Percentiles rank a stretch among this genome's conserved stretches.
Evolutionary conservation across 257 asterid species (phyloP).

Genomic region (Perilla frutescens): DNA sequence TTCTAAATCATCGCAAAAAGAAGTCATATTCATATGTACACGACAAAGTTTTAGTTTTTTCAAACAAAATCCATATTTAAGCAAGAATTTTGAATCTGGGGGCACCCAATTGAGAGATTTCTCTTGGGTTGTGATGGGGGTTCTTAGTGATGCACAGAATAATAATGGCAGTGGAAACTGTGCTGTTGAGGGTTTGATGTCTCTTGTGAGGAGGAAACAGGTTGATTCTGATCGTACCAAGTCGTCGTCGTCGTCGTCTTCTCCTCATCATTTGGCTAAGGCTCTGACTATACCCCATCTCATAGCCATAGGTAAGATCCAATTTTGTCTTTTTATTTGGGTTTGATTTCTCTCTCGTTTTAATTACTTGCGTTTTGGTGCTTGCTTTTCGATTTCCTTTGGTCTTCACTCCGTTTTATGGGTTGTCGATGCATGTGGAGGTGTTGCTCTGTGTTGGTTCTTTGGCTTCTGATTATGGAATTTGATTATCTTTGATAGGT

Average conservation of each 20-base stretch:
- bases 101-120: constrained; percentile 27
- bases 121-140: constrained; percentile 48
- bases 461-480: neutral
- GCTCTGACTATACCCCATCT: constrained; percentile 82
- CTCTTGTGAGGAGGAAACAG: constrained; percentile 85
- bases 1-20: constrained; percentile 14
- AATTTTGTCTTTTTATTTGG: neutral
- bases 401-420: neutral
- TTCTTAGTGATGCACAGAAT: constrained; percentile 47
- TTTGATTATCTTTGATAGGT: constrained; percentile 11
- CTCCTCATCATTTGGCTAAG: constrained; percentile 67
- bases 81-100: constrained; percentile 39
- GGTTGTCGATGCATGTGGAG: constrained; percentile 12
- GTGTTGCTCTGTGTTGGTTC: constrained; percentile 8
- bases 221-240: constrained; percentile 70
- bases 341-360: neutral
- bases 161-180: constrained; percentile 47
- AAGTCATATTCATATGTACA: neutral
- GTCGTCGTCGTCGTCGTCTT: constrained; percentile 49
- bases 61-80: neutral
- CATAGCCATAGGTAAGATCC: constrained; percentile 66
- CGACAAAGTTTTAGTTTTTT: neutral
- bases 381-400: constrained; percentile 3
- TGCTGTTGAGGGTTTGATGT: constrained; percentile 54
- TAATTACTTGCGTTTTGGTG: neutral